phyloP scores from a whole-genome alignment of 2,329 filamentous ascomycete species.

The Bipolaris zeicola region DNA sequence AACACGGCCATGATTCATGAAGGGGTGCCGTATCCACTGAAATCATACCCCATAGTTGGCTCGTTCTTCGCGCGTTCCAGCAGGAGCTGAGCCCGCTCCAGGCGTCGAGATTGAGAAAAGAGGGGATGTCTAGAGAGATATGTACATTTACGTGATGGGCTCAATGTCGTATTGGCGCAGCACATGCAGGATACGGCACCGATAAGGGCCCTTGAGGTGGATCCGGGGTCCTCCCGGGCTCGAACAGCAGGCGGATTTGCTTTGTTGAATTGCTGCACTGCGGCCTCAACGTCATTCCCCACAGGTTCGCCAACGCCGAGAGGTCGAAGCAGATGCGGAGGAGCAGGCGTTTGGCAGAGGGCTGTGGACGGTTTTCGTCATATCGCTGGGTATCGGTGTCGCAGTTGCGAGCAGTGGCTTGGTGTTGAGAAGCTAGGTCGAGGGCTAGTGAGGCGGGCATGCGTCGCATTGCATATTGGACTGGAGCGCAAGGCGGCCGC shows the following conservation, averaged over 20 bases:
- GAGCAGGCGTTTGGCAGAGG: constrained; percentile 19
- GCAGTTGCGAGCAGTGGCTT: constrained; percentile 6
- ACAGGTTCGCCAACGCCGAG: constrained; percentile 18
- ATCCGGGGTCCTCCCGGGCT: not conserved
- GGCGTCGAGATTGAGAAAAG: no score
- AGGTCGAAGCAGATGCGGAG: constrained; percentile 12
- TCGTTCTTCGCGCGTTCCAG: constrained; percentile 6
- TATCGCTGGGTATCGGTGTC: constrained; percentile 14
- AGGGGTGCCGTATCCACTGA: no score
- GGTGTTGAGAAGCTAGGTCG: constrained; percentile 38
- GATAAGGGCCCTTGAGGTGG: not conserved
- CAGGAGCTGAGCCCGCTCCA: not conserved
- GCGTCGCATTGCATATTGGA: not conserved
- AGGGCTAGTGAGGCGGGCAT: constrained; percentile 8
- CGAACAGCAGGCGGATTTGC: not conserved
- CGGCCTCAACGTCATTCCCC: constrained; percentile 12
- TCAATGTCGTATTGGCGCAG: not conserved
- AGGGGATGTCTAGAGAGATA: no score
- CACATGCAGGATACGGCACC: not conserved
- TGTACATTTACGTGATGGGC: not conserved
- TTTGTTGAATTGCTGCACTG: constrained; percentile 2
- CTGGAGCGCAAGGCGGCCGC: not conserved
- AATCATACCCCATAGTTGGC: not conserved
- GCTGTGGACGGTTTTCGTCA: constrained; percentile 18
- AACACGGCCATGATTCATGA: no score